phyloP scores from a whole-genome alignment of 352 stramenopile species.

The Blastocystis sp. region DNA sequence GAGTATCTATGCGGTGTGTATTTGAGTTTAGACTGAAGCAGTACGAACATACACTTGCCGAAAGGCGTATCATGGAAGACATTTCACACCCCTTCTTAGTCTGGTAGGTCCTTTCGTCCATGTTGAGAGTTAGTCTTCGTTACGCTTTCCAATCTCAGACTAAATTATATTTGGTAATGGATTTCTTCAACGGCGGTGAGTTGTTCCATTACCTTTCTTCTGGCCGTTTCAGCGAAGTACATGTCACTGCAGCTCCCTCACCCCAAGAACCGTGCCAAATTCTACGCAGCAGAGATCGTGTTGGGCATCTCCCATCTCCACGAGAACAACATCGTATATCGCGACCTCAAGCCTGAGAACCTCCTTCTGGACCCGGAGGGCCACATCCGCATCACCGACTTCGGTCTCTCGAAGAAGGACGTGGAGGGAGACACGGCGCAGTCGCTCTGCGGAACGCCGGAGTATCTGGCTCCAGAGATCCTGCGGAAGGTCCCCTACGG shows the following conservation, averaged over 20 bases:
- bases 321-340: constrained; percentile 88
- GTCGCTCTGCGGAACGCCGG: constrained; percentile 83
- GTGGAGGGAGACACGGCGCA: constrained; percentile 74
- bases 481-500: constrained; percentile 76
- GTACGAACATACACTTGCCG: constrained; percentile 22
- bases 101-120: neutral
- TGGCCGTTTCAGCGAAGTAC: constrained; percentile 79
- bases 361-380: constrained; percentile 84
- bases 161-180: constrained; percentile 74
- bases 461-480: constrained; percentile 88
- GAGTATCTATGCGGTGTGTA: neutral
- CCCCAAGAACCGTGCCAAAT: constrained; percentile 72
- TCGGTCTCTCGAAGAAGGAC: constrained; percentile 85
- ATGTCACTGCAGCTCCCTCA: neutral
- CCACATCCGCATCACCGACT: constrained; percentile 87
- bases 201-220: constrained; percentile 90
- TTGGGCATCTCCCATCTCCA: constrained; percentile 84
- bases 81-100: constrained; percentile 74
- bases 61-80: constrained; percentile 36
- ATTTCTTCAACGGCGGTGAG: constrained; percentile 86
- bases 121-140: neutral
- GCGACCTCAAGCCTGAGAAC: constrained; percentile 92
- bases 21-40: neutral
- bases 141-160: constrained; percentile 76
- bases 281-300: constrained; percentile 86